Base-by-base conservation (phyloP, 441 rosid species). In the Lepidium campestre region DNA sequence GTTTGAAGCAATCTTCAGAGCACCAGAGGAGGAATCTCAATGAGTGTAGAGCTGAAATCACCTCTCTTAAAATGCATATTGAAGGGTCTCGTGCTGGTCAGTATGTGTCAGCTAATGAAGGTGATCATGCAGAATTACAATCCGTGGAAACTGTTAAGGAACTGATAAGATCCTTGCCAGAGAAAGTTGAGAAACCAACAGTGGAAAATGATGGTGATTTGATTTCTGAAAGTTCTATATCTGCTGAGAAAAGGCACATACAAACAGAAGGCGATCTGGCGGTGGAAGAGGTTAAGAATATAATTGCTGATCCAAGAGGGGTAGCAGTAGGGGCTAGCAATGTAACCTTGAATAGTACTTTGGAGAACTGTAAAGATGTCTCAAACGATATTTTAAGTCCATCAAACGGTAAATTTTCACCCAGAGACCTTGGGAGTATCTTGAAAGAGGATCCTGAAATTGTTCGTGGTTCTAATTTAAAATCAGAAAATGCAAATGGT, bases 31-130 rank as follows among this genome's bases (percentile, higher is more conserved):
- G 78, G 80, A 89, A 86, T 72, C 89, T 91, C 61, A 91, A 86
- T 82, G 93, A 86, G 64, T 89, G 90, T 80, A 87, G 93, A 72
- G 86, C 93, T 74, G 99, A 93, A 79, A 89, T 93, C 56, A 89
- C 97, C 58, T 75, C 93, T 78, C 82, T 91, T 71, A 93, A 91
- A 80, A 85, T 89, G 97, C 90, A 86, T 57, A 81, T 93, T 14
- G 98, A 88, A 80, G 95, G 95, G 75, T 87, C 81, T 76, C 82
- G 68, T 76, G 82, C 87, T 67, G 82, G 77, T 49, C 80, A 64
- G 74, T 78, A 75, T 77, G 36, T 68, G 50, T 73, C 77, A 44
- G 68, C 74, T 53, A 71, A 59, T 78, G 86, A 87, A 76, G 75
- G 72, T 42, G 81, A 78, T 58, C 70, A 58, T 76, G 75, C 64